Base-by-base conservation (phyloP, 768 basidiomycete genomes). In the Termitomyces sp. region DNA sequence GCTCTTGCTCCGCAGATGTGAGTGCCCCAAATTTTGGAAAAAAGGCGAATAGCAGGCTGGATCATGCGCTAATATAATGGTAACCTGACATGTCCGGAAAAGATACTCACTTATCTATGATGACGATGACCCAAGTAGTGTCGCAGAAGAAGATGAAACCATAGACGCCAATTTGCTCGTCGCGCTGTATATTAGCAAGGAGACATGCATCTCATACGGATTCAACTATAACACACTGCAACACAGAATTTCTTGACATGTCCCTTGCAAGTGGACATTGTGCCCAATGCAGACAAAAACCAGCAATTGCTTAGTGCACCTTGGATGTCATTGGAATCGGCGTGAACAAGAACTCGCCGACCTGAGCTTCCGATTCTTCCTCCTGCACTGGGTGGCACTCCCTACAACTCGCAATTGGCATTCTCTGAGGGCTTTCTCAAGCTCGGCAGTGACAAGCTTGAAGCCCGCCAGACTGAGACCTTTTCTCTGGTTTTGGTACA, bases 141-240 rank as follows among this genome's bases (percentile, higher is more conserved):
- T 83, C 81, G 3, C 80, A 69, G 65, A 76, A 80, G 66, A 84
- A 83, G 47, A 83, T 73, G 64, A 83, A 84, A 2, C 82, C 82
- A 58, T 83, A 84, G 5, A 84, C 73, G 2, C 81, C 81, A 28
- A 81, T 76, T 61, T 74, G 58, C 61, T 81, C 77, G 54, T 83
- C 79, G 16, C 75, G 70, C 79, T 81, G 58, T 14, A 23, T 11
- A 44, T 21, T 21, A 37, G 9, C 56, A 45, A 14, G 39, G 27
- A 43, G 40, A 59, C 39, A 30, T 16, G 19, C 14, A 21, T 30
- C 11, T 44, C 40, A n/a, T 7, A 27, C 3, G 19, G 23, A 34
- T 34, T 28, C 2, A 6, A n/a, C 19, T 5, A 19, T 42, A 19
- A 64, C 76, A 60, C 58, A 78, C 76, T 16, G 72, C 77, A 37